Percentiles rank a stretch among this genome's conserved stretches.
These are phyloP conservation scores for peach (Prunus persica) DNA, from an alignment of 306 rosid genomes.

Conservation along the genomic window Prunus_persica_NCBIv2 NC_034014.1:22685001-22685500, in stretches of 20 bases:
- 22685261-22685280: no score
- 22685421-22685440: constrained; percentile 47
- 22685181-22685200: no score
- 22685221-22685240: no score
- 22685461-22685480: constrained; percentile 42
- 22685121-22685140: constrained; percentile 59
- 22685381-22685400: constrained; percentile 52
- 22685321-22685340: no score
- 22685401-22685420: constrained; percentile 55
- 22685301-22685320: no score
- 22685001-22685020: constrained; percentile 80
- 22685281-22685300: no score
- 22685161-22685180: no score
- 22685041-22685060: constrained; percentile 78
- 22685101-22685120: constrained; percentile 50
- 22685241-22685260: no score
- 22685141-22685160: constrained; percentile 47
- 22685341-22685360: neutral
- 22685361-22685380: constrained; percentile 64
- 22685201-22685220: no score
- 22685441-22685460: constrained; percentile 50
- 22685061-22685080: constrained; percentile 38
- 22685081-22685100: constrained; percentile 75
- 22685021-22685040: constrained; percentile 71
- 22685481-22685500: constrained; percentile 24